These are phyloP conservation scores for Xylariaceae sp. DNA, from an alignment of 2,329 filamentous ascomycete species.

Conservation along the genomic window DNA sequence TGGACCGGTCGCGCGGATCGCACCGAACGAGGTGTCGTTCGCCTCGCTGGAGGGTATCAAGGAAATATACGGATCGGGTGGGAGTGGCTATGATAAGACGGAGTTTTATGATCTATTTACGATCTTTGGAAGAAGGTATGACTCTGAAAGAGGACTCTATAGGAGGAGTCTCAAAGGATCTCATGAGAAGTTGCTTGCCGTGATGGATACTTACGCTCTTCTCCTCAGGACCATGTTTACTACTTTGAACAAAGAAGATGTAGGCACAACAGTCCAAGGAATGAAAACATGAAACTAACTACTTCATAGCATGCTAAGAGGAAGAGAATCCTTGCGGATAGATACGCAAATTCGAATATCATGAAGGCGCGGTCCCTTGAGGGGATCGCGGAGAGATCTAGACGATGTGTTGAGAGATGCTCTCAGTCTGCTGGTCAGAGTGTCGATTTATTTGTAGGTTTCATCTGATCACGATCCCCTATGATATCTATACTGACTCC, in stretches of 20 bases:
- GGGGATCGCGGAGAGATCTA: slow-evolving; percentile 54
- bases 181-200: neutral
- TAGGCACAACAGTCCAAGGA: neutral
- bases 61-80: slow-evolving; percentile 57
- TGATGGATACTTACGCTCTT: slow-evolving; percentile 4
- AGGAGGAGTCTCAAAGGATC: no score
- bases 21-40: slow-evolving; percentile 56
- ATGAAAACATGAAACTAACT: slow-evolving; percentile 7
- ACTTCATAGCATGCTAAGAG: slow-evolving; percentile 52
- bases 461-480: neutral
- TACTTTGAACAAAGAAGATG: slow-evolving; percentile 43
- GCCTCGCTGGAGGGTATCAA: slow-evolving; percentile 51
- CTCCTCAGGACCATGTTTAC: slow-evolving; percentile 53
- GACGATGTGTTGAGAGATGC: slow-evolving; percentile 51
- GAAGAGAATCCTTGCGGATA: slow-evolving; percentile 59
- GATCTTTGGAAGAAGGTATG: slow-evolving; percentile 51
- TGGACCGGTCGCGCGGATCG: slow-evolving; percentile 53
- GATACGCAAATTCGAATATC: slow-evolving; percentile 65
- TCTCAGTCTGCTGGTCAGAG: slow-evolving; percentile 39
- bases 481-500: slow-evolving; percentile 11
- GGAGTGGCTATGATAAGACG: slow-evolving; percentile 61
- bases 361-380: slow-evolving; percentile 50
- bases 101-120: slow-evolving; percentile 59
- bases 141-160: neutral
- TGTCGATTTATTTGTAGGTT: slow-evolving; percentile 57